Conservation (phyloP, 495 filamentous ascomycete genomes). For the Cercophora sp. region DNA sequence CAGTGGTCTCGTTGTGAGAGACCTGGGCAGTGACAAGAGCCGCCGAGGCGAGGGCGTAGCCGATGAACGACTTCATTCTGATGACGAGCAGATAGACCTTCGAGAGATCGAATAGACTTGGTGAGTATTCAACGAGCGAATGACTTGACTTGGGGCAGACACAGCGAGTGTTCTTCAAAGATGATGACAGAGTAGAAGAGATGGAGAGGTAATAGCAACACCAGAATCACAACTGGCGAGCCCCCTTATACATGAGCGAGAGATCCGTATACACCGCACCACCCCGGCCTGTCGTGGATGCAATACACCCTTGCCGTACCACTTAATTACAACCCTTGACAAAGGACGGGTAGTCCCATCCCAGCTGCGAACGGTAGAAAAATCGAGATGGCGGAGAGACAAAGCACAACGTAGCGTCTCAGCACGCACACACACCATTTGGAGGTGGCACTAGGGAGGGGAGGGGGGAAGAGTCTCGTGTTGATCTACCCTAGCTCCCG, state of each 20-base stretch:
- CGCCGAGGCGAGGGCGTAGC: slow-evolving; percentile 20
- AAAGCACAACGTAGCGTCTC: neutral
- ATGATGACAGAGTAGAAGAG: neutral
- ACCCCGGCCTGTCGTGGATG: too few relatives aligned
- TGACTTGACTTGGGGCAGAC: slow-evolving; percentile 1
- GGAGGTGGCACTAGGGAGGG: neutral
- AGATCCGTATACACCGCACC: too few relatives aligned
- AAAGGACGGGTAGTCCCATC: too few relatives aligned
- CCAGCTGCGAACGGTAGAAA: too few relatives aligned
- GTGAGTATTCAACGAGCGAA: neutral
- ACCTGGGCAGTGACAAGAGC: slow-evolving; percentile 27
- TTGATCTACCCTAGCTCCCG: neutral
- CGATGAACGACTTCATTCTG: slow-evolving; percentile 31
- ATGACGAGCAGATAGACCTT: neutral
- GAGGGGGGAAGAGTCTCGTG: neutral
- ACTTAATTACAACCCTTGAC: too few relatives aligned
- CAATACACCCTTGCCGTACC: too few relatives aligned
- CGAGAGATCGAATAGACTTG: neutral
- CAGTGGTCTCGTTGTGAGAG: slow-evolving; percentile 10
- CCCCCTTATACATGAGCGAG: too few relatives aligned
- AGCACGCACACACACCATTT: neutral
- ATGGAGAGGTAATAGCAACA: too few relatives aligned
- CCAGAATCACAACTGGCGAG: too few relatives aligned
- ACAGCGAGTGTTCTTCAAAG: neutral
- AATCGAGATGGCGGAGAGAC: neutral